A percentile compares a stretch with the other conserved stretches of the same genome.
Evolutionary conservation across 2,329 filamentous ascomycete genomes (phyloP).

Genomic region (Nannizziopsis arthrosporioides): DNA sequence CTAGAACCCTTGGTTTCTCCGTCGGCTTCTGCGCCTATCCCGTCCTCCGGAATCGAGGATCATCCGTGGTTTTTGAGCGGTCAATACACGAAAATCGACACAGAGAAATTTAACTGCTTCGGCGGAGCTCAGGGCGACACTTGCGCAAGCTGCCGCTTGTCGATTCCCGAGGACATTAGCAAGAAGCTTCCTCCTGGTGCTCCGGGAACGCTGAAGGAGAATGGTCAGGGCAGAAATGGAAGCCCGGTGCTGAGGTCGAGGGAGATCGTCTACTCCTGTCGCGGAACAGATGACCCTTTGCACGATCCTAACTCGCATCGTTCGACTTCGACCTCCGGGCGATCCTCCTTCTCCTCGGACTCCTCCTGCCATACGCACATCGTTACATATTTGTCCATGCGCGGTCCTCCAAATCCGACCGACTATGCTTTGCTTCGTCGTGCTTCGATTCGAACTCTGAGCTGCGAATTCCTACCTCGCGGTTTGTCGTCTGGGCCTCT

Average conservation of each 20-base stretch:
- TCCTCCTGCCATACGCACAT: slow-evolving; percentile 44
- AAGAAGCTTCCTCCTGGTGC: slow-evolving; percentile 43
- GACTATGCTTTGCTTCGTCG: slow-evolving; percentile 46
- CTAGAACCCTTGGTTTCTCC: slow-evolving; percentile 17
- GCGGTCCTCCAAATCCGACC: slow-evolving; percentile 42
- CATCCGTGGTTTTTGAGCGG: slow-evolving; percentile 42
- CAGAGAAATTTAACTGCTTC: slow-evolving; percentile 35
- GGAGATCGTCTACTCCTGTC: slow-evolving; percentile 43
- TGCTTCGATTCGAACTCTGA: slow-evolving; percentile 47
- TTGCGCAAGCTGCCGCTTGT: slow-evolving; percentile 48
- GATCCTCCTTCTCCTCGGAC: slow-evolving; percentile 34
- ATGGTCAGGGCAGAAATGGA: slow-evolving; percentile 40
- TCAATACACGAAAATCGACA: slow-evolving; percentile 31
- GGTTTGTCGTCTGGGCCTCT: slow-evolving; percentile 47
- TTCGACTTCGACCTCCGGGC: slow-evolving; percentile 30
- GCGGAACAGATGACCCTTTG: slow-evolving; percentile 29
- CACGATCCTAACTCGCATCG: slow-evolving; percentile 29
- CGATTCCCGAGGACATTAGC: slow-evolving; percentile 43
- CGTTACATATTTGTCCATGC: slow-evolving; percentile 47
- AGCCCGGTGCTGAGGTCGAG: slow-evolving; percentile 46
- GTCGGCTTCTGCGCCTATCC: slow-evolving; percentile 13
- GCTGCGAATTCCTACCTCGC: slow-evolving; percentile 45
- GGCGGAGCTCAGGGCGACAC: slow-evolving; percentile 39
- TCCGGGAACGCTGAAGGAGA: slow-evolving; percentile 40
- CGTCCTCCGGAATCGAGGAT: slow-evolving; percentile 32